Evolutionary conservation across 2,329 filamentous ascomycete genomes (phyloP).

Genomic region (Metarhizium guizhouense): DNA sequence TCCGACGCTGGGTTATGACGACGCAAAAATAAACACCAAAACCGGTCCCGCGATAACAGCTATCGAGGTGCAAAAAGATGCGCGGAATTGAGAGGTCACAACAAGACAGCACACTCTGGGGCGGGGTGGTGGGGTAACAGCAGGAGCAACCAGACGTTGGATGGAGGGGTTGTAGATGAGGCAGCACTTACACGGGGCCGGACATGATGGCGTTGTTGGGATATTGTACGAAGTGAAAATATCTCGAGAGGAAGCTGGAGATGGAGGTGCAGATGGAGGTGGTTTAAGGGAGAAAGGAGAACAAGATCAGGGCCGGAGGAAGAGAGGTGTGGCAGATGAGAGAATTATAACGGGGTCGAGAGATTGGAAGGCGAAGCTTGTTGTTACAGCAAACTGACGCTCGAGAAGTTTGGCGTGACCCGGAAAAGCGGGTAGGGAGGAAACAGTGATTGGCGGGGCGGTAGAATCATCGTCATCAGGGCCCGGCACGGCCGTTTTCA

Average conservation of each 20-base stretch:
- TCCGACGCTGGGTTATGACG: neutral
- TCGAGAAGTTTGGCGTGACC: constrained; percentile 10
- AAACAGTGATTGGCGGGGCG: constrained; percentile 4
- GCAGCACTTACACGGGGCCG: constrained; percentile 55
- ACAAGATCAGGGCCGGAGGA: constrained; percentile 5
- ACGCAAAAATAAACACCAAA: constrained; percentile 6
- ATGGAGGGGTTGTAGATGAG: constrained; percentile 12
- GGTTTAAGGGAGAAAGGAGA: constrained; percentile 6
- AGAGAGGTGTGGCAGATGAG: constrained; percentile 7
- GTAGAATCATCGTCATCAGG: constrained; percentile 5
- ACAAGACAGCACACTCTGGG: constrained; percentile 14
- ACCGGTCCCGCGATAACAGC: constrained; percentile 13
- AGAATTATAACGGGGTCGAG: constrained; percentile 5
- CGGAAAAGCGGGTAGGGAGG: constrained; percentile 8
- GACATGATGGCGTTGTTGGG: constrained; percentile 43
- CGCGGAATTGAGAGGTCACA: constrained; percentile 25
- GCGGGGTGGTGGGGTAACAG: constrained; percentile 33
- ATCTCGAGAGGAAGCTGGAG: constrained; percentile 7
- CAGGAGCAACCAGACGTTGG: constrained; percentile 15
- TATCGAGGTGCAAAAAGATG: constrained; percentile 10
- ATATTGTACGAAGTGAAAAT: constrained; percentile 1
- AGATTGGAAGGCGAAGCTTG: constrained; percentile 4
- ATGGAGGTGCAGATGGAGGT: constrained; percentile 12
- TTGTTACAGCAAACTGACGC: constrained; percentile 7
- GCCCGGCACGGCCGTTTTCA: neutral